A percentile compares a stretch with the other conserved stretches of the same genome.
Evolutionary conservation across 192 early-diverging fungal species (phyloP).

Genomic region (Backusella psychrophila): DNA sequence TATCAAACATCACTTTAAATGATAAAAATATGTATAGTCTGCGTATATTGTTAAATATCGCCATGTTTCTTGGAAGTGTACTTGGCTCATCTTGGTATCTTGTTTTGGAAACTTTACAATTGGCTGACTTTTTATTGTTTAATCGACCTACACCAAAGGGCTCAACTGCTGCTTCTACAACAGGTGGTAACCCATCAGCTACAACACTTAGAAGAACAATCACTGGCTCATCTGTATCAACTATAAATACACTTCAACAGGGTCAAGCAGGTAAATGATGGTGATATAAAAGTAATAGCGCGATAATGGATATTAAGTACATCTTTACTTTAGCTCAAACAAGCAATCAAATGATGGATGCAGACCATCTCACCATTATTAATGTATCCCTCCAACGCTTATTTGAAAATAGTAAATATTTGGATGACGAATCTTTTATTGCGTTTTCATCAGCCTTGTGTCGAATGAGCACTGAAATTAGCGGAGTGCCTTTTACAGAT

Average conservation of each 20-base stretch:
- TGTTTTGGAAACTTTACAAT: conserved; percentile 85
- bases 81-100: conserved; percentile 86
- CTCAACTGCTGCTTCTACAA: background rate
- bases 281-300: background rate
- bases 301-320: background rate
- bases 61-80: conserved; percentile 68
- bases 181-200: background rate
- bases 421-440: conserved; percentile 58
- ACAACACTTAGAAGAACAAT: conserved; percentile 13
- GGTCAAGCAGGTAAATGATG: background rate
- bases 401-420: conserved; percentile 62
- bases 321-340: background rate
- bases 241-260: background rate
- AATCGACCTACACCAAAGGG: conserved; percentile 38
- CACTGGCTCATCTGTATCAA: background rate
- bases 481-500: conserved; percentile 44
- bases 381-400: conserved; percentile 57
- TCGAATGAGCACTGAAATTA: conserved; percentile 53
- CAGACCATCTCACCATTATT: conserved; percentile 46
- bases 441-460: conserved; percentile 71
- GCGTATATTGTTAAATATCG: conserved; percentile 66
- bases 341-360: conserved; percentile 28
- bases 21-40: conserved; percentile 80
- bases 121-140: conserved; percentile 76
- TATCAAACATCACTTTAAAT: conserved; percentile 50